Evolutionary conservation across 2,329 filamentous ascomycete genomes (phyloP).

Genomic region (Ophiostoma triangulosporum): DNA sequence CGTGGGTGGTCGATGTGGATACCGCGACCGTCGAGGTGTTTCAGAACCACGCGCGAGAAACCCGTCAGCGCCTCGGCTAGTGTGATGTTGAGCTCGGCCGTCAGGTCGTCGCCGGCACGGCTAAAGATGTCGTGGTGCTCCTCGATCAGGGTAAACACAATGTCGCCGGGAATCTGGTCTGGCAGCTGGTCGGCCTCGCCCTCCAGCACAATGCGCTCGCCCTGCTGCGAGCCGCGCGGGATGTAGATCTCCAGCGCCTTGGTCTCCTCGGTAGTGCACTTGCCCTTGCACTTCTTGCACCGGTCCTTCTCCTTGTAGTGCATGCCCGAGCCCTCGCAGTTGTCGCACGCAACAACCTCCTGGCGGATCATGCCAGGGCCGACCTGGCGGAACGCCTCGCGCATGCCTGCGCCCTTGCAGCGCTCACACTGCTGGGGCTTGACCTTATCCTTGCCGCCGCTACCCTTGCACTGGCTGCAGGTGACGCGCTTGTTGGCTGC

Average conservation of each 20-base stretch:
- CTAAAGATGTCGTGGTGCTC: slow-evolving; percentile 70
- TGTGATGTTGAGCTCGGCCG: slow-evolving; percentile 66
- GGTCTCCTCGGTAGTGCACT: slow-evolving; percentile 71
- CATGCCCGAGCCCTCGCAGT: slow-evolving; percentile 73
- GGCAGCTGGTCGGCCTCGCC: slow-evolving; percentile 91
- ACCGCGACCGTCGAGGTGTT: slow-evolving; percentile 85
- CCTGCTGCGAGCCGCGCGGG: slow-evolving; percentile 70
- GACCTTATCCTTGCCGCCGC: slow-evolving; percentile 81
- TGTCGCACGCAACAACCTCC: slow-evolving; percentile 64
- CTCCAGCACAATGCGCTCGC: slow-evolving; percentile 78
- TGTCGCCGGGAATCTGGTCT: slow-evolving; percentile 79
- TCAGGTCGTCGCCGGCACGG: slow-evolving; percentile 71
- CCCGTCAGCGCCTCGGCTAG: slow-evolving; percentile 75
- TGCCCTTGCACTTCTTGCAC: slow-evolving; percentile 98
- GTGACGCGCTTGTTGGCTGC: slow-evolving; percentile 88
- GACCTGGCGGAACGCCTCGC: slow-evolving; percentile 66
- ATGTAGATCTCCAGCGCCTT: slow-evolving; percentile 97
- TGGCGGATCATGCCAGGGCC: slow-evolving; percentile 78
- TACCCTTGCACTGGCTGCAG: slow-evolving; percentile 76
- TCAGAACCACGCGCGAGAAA: slow-evolving; percentile 80
- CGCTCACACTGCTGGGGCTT: slow-evolving; percentile 71
- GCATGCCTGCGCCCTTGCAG: slow-evolving; percentile 69
- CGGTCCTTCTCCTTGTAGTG: slow-evolving; percentile 93
- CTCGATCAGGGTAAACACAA: slow-evolving; percentile 79
- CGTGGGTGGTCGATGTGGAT: slow-evolving; percentile 68